Percentiles rank a stretch among this genome's conserved stretches.
phyloP scores from a whole-genome alignment of 2,329 filamentous ascomycete species.

The Xylariales sp. region DNA sequence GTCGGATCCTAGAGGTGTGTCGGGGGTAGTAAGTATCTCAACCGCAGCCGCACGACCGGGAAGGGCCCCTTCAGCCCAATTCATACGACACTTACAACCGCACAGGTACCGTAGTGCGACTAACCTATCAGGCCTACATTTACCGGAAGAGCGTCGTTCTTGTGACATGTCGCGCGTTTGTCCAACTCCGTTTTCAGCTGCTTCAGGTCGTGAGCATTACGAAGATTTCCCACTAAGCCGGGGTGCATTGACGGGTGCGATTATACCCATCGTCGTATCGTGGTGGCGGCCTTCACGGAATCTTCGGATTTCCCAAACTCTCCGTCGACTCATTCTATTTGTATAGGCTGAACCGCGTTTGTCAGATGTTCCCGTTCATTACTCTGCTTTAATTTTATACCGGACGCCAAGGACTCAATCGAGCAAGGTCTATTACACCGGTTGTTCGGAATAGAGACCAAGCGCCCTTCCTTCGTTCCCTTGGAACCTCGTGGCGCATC shows the following conservation, averaged over 20 bases:
- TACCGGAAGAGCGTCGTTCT: neutral
- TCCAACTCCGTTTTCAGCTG: slow-evolving; percentile 17
- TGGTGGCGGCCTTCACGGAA: neutral
- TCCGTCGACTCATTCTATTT: neutral
- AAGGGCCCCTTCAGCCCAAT: neutral
- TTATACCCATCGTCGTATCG: neutral
- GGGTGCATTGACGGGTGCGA: slow-evolving; percentile 1
- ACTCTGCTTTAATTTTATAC: slow-evolving; percentile 13
- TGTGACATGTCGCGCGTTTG: neutral
- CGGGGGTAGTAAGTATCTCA: neutral
- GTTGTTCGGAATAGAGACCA: slow-evolving; percentile 34
- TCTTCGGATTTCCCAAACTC: neutral
- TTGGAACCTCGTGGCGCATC: slow-evolving; percentile 35
- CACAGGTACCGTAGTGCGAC: slow-evolving; percentile 1
- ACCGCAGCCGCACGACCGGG: neutral
- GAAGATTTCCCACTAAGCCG: slow-evolving; percentile 14
- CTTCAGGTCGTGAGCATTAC: slow-evolving; percentile 12
- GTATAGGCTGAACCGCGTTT: slow-evolving; percentile 18
- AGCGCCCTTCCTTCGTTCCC: slow-evolving; percentile 19
- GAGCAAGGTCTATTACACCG: slow-evolving; percentile 16
- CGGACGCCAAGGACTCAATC: slow-evolving; percentile 20
- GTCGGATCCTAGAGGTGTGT: too few relatives aligned
- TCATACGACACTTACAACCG: neutral
- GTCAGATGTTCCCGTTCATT: neutral
- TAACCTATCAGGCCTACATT: slow-evolving; percentile 1